These are phyloP conservation scores for Chamaecyparis obtusa DNA, from an alignment of 75 land plant genomes.

Conservation along the genomic window DNA sequence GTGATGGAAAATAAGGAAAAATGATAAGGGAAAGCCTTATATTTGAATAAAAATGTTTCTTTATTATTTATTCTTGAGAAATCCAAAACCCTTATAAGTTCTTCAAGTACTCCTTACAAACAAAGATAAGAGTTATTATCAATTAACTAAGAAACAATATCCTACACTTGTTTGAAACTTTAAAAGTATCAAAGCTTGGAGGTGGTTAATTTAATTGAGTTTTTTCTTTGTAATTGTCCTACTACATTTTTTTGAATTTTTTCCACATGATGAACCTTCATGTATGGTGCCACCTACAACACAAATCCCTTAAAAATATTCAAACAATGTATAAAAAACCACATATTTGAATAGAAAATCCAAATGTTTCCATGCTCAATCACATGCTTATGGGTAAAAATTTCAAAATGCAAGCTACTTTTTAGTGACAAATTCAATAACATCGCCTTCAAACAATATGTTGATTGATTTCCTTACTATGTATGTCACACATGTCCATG, in stretches of 20 bases:
- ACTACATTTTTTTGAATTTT: conserved; percentile 19
- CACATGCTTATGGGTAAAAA: neutral
- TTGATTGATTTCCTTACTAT: conserved; percentile 3
- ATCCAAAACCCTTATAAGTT: no score
- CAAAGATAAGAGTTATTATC: neutral
- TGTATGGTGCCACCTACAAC: conserved; percentile 35
- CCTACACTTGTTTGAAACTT: neutral
- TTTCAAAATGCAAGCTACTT: conserved; percentile 6
- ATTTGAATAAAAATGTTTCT: neutral
- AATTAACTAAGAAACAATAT: neutral
- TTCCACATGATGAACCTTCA: conserved; percentile 17
- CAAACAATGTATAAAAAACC: neutral
- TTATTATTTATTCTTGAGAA: no score
- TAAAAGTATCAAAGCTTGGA: conserved; percentile 31
- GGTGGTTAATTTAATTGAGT: conserved; percentile 32
- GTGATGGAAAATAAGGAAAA: no score
- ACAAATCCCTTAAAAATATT: neutral
- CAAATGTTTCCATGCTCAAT: neutral
- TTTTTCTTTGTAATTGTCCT: conserved; percentile 23
- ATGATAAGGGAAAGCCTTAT: no score
- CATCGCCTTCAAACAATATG: neutral
- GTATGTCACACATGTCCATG: conserved; percentile 20
- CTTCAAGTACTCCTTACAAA: no score
- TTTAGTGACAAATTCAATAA: conserved; percentile 17
- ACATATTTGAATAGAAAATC: neutral